phyloP scores from a whole-genome alignment of 331 rosid species.

The Acacia concinna region DNA sequence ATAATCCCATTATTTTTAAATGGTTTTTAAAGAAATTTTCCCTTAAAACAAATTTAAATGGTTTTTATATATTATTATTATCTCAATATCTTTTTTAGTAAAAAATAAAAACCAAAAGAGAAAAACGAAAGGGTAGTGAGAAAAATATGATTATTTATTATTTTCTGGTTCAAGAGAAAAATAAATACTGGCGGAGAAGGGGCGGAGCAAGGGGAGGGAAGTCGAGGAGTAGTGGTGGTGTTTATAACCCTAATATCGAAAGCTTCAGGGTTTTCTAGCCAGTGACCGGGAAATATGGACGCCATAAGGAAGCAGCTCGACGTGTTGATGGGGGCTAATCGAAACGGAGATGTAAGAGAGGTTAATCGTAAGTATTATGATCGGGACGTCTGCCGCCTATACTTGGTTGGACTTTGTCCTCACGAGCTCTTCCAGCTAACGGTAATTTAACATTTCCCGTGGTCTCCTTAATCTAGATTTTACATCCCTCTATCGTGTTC shows the following conservation, averaged over 20 bases:
- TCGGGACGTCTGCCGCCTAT: conserved; percentile 96
- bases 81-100: no score
- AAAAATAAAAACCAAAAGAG: no score
- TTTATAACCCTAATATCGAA: conserved; percentile 19
- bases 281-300: conserved; percentile 49
- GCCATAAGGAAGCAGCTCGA: conserved; percentile 98
- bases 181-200: not conserved
- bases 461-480: not conserved
- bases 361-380: conserved; percentile 94
- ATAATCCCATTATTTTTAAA: no score
- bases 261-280: not conserved
- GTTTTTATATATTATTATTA: no score
- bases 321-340: conserved; percentile 97
- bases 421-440: conserved; percentile 97
- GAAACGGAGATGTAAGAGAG: conserved; percentile 97
- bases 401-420: conserved; percentile 95
- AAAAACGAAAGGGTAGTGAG: no score
- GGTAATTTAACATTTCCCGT: conserved; percentile 36
- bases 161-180: not conserved
- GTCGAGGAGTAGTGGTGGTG: not conserved
- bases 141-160: no score
- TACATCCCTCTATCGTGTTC: not conserved
- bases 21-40: no score
- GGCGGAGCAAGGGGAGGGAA: not conserved
- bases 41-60: no score